Evolutionary conservation across 805 yeast species (phyloP).

Genomic region (Pichia eremophila): DNA sequence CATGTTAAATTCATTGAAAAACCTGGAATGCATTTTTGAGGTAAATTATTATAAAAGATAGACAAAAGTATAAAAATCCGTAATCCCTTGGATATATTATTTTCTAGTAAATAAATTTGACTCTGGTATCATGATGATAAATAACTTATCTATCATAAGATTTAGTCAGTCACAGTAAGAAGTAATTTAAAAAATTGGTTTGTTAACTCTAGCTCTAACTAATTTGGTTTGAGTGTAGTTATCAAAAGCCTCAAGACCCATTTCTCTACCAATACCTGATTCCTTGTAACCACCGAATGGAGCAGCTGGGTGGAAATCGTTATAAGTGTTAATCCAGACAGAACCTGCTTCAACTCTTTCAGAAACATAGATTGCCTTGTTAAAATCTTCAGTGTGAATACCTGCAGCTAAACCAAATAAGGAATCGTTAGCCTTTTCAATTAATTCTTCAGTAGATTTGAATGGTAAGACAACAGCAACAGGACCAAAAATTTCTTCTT

Average conservation of each 20-base stretch:
- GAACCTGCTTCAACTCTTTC: constrained; percentile 66
- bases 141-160: too few species aligned
- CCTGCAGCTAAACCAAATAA: constrained; percentile 79
- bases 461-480: constrained; percentile 65
- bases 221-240: constrained; percentile 71
- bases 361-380: constrained; percentile 55
- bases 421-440: constrained; percentile 57
- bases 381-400: constrained; percentile 55
- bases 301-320: constrained; percentile 63
- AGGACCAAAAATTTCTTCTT: constrained; percentile 76
- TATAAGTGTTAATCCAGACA: constrained; percentile 73
- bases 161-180: background rate
- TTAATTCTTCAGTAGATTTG: constrained; percentile 57
- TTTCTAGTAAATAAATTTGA: too few species aligned
- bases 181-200: constrained; percentile 14
- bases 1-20: background rate
- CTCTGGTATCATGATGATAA: too few species aligned
- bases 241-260: constrained; percentile 72
- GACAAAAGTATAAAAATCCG: background rate
- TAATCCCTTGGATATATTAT: background rate
- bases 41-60: too few species aligned
- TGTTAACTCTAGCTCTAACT: constrained; percentile 40
- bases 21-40: too few species aligned
- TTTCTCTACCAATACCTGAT: constrained; percentile 80
- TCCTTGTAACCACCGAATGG: constrained; percentile 80